Evolutionary conservation across 2,329 filamentous ascomycete genomes (phyloP).

Genomic region (Metarhizium sp.): DNA sequence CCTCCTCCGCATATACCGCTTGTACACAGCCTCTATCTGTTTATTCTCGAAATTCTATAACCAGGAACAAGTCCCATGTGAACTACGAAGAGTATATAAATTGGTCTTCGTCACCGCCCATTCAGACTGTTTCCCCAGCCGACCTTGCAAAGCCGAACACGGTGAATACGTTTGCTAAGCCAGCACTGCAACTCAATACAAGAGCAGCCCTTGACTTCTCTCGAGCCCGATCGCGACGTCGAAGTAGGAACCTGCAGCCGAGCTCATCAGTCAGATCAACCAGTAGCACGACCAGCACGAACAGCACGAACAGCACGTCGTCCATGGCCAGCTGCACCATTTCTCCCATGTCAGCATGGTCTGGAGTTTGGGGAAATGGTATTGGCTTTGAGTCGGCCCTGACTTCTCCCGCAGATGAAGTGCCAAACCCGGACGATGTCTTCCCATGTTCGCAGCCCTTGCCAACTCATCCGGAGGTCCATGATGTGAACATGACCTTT

Average conservation of each 20-base stretch:
- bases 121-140: slow-evolving; percentile 15
- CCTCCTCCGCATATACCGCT: not conserved
- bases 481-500: slow-evolving; percentile 4
- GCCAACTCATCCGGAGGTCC: slow-evolving; percentile 13
- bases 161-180: slow-evolving; percentile 16
- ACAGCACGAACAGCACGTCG: slow-evolving; percentile 20
- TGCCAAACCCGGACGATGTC: slow-evolving; percentile 23
- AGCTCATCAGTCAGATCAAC: slow-evolving; percentile 40
- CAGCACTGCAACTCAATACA: slow-evolving; percentile 30
- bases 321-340: slow-evolving; percentile 31
- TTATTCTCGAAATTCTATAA: not conserved
- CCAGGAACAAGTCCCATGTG: not conserved
- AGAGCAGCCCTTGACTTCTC: slow-evolving; percentile 21
- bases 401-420: slow-evolving; percentile 35
- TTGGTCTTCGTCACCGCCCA: slow-evolving; percentile 15
- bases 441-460: slow-evolving; percentile 10
- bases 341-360: slow-evolving; percentile 38
- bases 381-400: slow-evolving; percentile 32
- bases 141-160: slow-evolving; percentile 13
- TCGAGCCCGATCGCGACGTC: slow-evolving; percentile 18
- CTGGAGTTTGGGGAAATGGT: slow-evolving; percentile 28
- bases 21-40: slow-evolving; percentile 1
- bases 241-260: slow-evolving; percentile 34
- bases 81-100: slow-evolving; percentile 15
- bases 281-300: slow-evolving; percentile 20